Evolutionary conservation across 495 filamentous ascomycete species (phyloP).

Genomic region (Annulohypoxylon moriforme): DNA sequence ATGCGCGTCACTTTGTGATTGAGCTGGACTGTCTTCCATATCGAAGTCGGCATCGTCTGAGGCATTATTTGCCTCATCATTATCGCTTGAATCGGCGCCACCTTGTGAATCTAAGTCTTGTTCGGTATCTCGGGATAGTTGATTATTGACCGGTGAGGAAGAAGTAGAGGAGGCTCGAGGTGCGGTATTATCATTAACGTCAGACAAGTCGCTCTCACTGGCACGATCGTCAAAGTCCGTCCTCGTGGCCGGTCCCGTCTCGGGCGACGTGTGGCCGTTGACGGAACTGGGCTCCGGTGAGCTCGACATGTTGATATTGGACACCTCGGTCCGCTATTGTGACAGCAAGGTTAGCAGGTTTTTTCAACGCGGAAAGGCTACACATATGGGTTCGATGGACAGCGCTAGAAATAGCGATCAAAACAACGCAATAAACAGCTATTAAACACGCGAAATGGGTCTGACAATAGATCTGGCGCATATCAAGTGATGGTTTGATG

Average conservation of each 20-base stretch:
- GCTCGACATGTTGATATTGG: conserved; percentile 61
- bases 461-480: conserved; percentile 56
- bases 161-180: conserved; percentile 39
- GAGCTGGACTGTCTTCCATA: conserved; percentile 70
- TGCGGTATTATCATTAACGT: conserved; percentile 52
- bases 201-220: conserved; percentile 62
- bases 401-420: conserved; percentile 54
- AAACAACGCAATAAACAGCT: conserved; percentile 44
- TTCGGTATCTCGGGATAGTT: conserved; percentile 69
- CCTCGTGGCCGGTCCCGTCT: conserved; percentile 41
- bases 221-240: conserved; percentile 47
- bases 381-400: conserved; percentile 37
- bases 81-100: conserved; percentile 65
- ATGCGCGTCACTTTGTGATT: conserved; percentile 58
- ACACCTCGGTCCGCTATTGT: conserved; percentile 56
- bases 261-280: conserved; percentile 54
- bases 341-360: conserved; percentile 59
- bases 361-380: conserved; percentile 31
- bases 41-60: conserved; percentile 85
- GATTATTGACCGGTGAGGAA: conserved; percentile 62
- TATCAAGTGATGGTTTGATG: conserved; percentile 57
- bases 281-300: conserved; percentile 59
- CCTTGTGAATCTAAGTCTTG: conserved; percentile 67
- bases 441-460: conserved; percentile 47
- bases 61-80: conserved; percentile 66